phyloP scores from a whole-genome alignment of 306 rosid genomes.

The Amphicarpaea edgeworthii region DNA sequence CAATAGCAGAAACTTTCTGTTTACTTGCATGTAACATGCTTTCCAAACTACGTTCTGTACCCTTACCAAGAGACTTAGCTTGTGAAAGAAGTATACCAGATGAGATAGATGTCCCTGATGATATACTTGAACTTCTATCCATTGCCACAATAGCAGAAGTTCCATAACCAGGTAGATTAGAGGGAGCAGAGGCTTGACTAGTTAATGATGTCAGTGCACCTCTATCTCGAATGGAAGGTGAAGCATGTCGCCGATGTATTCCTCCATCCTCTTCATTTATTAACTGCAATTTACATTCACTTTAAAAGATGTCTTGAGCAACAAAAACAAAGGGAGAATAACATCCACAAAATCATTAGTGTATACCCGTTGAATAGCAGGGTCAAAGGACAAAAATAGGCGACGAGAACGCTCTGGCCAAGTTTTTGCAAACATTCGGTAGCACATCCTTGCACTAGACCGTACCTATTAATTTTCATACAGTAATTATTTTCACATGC shows the following conservation, averaged over 20 bases:
- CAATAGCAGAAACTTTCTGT: constrained; percentile 93
- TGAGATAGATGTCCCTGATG: constrained; percentile 85
- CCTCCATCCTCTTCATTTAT: constrained; percentile 99
- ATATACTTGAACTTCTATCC: constrained; percentile 93
- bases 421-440: constrained; percentile 97
- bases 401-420: constrained; percentile 99
- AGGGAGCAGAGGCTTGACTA: constrained; percentile 74
- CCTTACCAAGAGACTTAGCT: constrained; percentile 77
- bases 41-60: constrained; percentile 93
- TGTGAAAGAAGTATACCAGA: constrained; percentile 77
- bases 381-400: constrained; percentile 86
- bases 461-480: constrained; percentile 78
- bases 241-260: constrained; percentile 93
- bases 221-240: constrained; percentile 97
- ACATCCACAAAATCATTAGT: constrained; percentile 42
- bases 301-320: constrained; percentile 40
- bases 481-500: neutral
- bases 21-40: constrained; percentile 97
- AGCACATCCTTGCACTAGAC: constrained; percentile 93
- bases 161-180: constrained; percentile 95
- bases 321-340: constrained; percentile 33
- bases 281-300: constrained; percentile 61
- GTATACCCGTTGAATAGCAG: constrained; percentile 94
- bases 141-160: constrained; percentile 99
- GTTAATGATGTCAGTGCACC: constrained; percentile 65